Base-by-base conservation (phyloP, 2,329 filamentous ascomycete genomes). In the Phialemonium atrogriseum region DNA sequence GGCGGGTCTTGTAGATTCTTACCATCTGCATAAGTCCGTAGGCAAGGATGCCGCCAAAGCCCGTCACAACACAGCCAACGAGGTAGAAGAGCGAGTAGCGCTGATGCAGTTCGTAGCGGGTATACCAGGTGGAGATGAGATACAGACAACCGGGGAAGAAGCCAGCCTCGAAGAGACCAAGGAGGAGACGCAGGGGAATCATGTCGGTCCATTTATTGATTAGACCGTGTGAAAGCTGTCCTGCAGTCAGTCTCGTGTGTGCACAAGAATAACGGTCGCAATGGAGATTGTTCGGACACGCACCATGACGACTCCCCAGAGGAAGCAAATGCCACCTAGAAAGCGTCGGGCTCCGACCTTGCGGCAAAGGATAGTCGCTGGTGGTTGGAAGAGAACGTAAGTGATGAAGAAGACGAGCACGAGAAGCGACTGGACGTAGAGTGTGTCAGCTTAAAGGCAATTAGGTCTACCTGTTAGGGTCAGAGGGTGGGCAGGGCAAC, bases 41-140 rank as follows among this genome's bases (percentile, higher is more conserved):
- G 5, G 45, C 42, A 7, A 49, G 33, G n/a, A 50, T 43, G 10
- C 42, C 46, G 5, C 45, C 46, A 31, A 52, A 49, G 4, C 40
- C 53, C 3, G 49, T 47, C 24, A 41, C 46, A 14, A 52, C 42
- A 11, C 42, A 35, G 17, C 47, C 49, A 18, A 50, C 46, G 24
- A 52, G 47, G 44, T 55, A 52, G 36, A 47, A 52, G 8, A 50
- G 22, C 13, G 43, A 43, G 30, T 46, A 72, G 16, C 79, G 66
- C 12, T 80, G 66, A 24, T 77, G 74, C 24, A 81, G 75, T 42
- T 83, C 78, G 5, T 62, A 67, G 10, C 77, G 63, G 43, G 68
- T 73, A 43, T 82, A 84, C 77, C 77, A 83, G 43, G 73, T 79
- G 1, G 68, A 73, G 2, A 81, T 59, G 41, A 78, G 78, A 56